Evolutionary conservation across 257 asterid species (phyloP), one percentile per base, ranked within the genome.

Genomic region (Solanum neorickii): DNA sequence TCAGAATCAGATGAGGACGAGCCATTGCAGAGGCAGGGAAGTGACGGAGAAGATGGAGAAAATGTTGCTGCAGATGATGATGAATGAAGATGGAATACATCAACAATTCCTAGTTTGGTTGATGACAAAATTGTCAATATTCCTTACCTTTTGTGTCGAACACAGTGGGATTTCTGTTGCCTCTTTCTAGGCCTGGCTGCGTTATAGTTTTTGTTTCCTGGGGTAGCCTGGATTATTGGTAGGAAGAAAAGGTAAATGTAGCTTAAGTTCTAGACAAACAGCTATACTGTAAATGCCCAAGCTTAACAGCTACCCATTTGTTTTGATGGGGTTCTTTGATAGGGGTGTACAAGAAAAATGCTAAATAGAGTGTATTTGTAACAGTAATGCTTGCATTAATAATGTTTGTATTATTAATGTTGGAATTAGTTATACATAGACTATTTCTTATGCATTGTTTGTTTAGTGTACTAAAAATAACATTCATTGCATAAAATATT

Each of bases 1-100:
- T 95, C 99, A 77, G 99, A 95, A 86, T 96, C 99, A 21, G 99
- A 96, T 56, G 98, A 94, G 84, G 99, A 95, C 1, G 96, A 90
- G 91, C 91, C 93, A 62, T 74, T 88, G 87, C 92, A 87, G 90
- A 89, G 87, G 92, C 93, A 88, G 85, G 72, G 88, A 87, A 93
- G 94, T 85, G 96, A 93, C 20, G 91, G 90, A 88, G 94, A 93
- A 87, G 93, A 56, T 47, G 88, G 85, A 37, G 88, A 52, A 12
- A 44, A 37, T 70, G 93, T 75, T 35, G 88, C 88, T 83, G 94
- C 86, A 33, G 93, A 89, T 83, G 93, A 87, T 84, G 95, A 92
- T 86, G 93, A 93, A 72, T 86, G 86, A 87, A 59, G 72, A 35
- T 39, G 65, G 33, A 76, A 59, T 39, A 25, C 84, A 47, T 11